Evolutionary conservation across 441 rosid species (phyloP).

Genomic region (Croton laevigatus): DNA sequence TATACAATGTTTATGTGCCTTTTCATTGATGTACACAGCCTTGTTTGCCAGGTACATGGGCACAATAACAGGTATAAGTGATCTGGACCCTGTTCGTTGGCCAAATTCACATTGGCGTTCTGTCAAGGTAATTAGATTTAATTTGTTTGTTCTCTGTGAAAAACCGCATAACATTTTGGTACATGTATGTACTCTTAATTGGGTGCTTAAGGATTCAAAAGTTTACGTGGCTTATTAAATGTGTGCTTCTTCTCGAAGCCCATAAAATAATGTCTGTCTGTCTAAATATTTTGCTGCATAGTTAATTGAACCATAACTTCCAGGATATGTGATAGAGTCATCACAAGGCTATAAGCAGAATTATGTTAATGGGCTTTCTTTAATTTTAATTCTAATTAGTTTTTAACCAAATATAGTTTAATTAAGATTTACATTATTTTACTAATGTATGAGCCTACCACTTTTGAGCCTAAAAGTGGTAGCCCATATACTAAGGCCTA

Average conservation of each 20-base stretch:
- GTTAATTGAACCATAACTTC: neutral
- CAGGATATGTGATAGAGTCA: neutral
- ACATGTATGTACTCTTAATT: neutral
- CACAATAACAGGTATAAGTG: constrained; percentile 83
- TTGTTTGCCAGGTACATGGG: constrained; percentile 79
- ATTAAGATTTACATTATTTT: too few relatives aligned
- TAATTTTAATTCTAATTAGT: too few relatives aligned
- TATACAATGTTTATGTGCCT: neutral
- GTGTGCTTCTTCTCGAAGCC: neutral
- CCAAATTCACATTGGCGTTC: constrained; percentile 96
- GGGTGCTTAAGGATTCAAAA: neutral
- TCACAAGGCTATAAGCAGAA: too few relatives aligned
- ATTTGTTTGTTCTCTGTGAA: neutral
- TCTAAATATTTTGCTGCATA: neutral
- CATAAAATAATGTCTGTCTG: neutral
- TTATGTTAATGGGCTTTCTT: too few relatives aligned
- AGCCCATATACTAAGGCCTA: too few relatives aligned
- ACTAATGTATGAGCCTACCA: too few relatives aligned
- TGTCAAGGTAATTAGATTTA: constrained; percentile 58
- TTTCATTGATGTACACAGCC: constrained; percentile 6
- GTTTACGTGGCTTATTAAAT: neutral
- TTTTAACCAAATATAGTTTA: too few relatives aligned
- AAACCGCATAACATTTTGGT: neutral
- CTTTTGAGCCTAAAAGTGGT: too few relatives aligned
- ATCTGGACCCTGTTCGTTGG: constrained; percentile 80